Evolutionary conservation across 192 early-diverging fungal genomes (phyloP), one percentile per base, ranked within the genome.

Genomic region (Coemansia sp.): DNA sequence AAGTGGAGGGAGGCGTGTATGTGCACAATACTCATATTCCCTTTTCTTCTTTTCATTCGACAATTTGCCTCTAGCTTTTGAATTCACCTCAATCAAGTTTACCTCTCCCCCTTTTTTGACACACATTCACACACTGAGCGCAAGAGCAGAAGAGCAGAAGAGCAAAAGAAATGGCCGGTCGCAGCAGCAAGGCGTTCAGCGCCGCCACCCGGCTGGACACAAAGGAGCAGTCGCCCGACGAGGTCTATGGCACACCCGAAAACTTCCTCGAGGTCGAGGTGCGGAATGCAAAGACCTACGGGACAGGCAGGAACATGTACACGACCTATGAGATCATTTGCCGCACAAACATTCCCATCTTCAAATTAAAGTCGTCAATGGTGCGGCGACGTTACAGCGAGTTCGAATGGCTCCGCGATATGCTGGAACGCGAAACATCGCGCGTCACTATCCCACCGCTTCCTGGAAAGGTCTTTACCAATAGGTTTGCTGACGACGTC

Each of bases 391-490:
- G 97, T 29, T 99, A 97, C 82, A 92, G 90, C 72, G 97, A 99
- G 65, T 99, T 99, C 81, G 97, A 98, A 82, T 99, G 97, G 97
- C 94, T 97, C 82, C 83, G 92, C 48, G 94, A 99, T 77, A 90
- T 90, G 58, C 82, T 99, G 57, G 94, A 96, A 75, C 83, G 94
- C 25, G 95, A 99, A 79, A 88, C 87, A 18, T 85, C 90, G 58
- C 84, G 93, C 67, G 97, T 99, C 58, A 98, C 94, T 71, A 95
- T 99, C 60, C 97, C 97, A 45, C 84, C 90, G 20, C 85, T 99
- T 45, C 97, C 97, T 9, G 95, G 95, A 46, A 99, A 99, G 75
- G 95, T 97, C 43, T 96, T 95, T 64, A 93, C 92, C 18, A 97
- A 98, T 74, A 83, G 94, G 49, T 97, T 98, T 72, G 81, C 89